Evolutionary conservation across 805 yeast genomes (phyloP), one percentile per base, ranked within the genome.

Genomic region (Saccharomycopsis fermentans): DNA sequence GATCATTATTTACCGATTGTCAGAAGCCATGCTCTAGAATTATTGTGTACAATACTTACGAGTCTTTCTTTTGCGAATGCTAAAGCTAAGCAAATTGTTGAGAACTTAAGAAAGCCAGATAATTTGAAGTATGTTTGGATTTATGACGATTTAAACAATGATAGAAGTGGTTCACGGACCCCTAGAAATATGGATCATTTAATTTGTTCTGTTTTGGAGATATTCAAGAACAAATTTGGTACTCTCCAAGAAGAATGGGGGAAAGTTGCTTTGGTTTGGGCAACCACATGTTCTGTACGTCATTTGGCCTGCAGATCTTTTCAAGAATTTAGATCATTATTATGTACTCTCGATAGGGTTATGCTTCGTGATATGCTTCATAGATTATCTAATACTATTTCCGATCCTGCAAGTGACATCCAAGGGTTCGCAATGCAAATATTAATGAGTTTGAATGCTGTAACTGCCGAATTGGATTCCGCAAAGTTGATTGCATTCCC

Each of bases 341-440:
- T 90, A n/a, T 80, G 88, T 8, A 83, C 84, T 64, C 73, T 92
- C 61, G 97, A 94, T 67, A 91, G 86, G 66, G 77, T 80, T 11
- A 92, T 94, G 97, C 74, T 95, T 52, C 82, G 89, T 58, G 98
- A 91, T 71, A 89, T 94, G 96, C 75, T 94, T 11, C 96, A 92
- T 58, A 80, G 99, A 60, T 75, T 94, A 34, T 89, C 97, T 0
- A 91, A 90, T 65, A 95, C 99, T 0, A 85, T 94, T 6, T 83
- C 97, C 0, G 99, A 95, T 68, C 90, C 84, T 47, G 82, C 90
- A 11, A 73, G 81, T 0, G 99, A 94, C 65, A 91, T 94, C 40
- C 98, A 92, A 71, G 96, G 97, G 0, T 95, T 95, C 71, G 85
- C 97, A 0, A 88, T 94, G 91, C 99, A 94, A 71, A 94, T 94